Evolutionary conservation across 176 grass and related monocot species (phyloP), one percentile per base, ranked within the genome.

Genomic region (Hsuehochloa calcarea): DNA sequence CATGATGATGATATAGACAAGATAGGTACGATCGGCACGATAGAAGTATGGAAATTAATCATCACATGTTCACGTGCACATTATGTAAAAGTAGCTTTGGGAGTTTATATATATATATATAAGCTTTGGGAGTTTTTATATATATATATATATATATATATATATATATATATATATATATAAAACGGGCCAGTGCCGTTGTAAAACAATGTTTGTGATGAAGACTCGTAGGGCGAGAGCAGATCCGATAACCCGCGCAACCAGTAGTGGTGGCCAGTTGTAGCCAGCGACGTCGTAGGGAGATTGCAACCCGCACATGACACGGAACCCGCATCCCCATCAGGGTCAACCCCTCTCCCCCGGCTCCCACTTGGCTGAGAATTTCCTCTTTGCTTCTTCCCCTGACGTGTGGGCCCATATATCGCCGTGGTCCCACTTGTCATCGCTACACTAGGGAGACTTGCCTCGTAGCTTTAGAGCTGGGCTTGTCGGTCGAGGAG

Each of bases 401-500:
- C 10, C 52, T 45, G 87, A 89, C 20, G 0, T 1, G 56, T 56
- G 46, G 84, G 46, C 1, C 20, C 0, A 7, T 0, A 1, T 0
- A 0, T 3, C 6, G 0, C 0, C 0, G 0, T 4, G 23, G 72
- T 0, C 80, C 89, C 5, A 46, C 31, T 3, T 5, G 19, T 22
- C 80, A 79, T 12, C 1, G 4, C 0, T 0, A 9, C 5, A 0
- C 0, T 10, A 15, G 0, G 9, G 20, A 5, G 25, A 10, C 14
- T 7, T 0, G n/a, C 40, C 6, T 4, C 7, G 74, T 83, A 43
- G 39, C 3, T 3, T 19, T 17, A 51, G 68, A 80, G 25, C 40
- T 45, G 51, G 75, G 51, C n/a, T 22, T 84, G 89, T 90, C 85
- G 85, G 85, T 87, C 23, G 66, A 61, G 11, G 80, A 10, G 64